Evolutionary conservation across 2,329 filamentous ascomycete genomes (phyloP).

Genomic region (Penicillium nordicum): DNA sequence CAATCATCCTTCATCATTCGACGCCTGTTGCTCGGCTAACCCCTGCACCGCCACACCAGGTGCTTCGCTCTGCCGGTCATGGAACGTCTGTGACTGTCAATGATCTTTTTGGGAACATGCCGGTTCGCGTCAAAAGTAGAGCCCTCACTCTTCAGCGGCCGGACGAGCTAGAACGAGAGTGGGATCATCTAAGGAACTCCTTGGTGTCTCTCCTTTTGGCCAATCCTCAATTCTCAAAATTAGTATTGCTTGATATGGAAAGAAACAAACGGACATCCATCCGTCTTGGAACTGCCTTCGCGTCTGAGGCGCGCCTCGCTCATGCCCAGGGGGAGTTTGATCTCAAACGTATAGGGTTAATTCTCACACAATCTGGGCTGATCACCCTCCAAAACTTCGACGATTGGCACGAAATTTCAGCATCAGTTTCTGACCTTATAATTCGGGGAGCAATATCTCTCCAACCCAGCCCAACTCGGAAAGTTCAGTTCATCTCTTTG

Average conservation of each 20-base stretch:
- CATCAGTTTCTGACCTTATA: conserved; percentile 58
- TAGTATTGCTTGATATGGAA: conserved; percentile 58
- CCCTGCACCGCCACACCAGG: conserved; percentile 59
- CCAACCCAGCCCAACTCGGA: conserved; percentile 66
- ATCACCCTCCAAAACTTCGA: conserved; percentile 51
- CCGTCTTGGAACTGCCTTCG: conserved; percentile 7
- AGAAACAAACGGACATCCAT: conserved; percentile 38
- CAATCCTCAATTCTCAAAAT: conserved; percentile 56
- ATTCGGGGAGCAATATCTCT: conserved; percentile 71
- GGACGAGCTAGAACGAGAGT: conserved; percentile 58
- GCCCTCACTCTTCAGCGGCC: conserved; percentile 52
- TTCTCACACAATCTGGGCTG: conserved; percentile 66
- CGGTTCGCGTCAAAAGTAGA: conserved; percentile 82
- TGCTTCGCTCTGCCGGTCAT: conserved; percentile 55
- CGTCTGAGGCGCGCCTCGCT: background rate
- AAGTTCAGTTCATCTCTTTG: conserved; percentile 76
- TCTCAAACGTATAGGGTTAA: conserved; percentile 41
- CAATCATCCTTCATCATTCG: conserved; percentile 68
- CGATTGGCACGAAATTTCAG: conserved; percentile 69
- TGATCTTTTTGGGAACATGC: conserved; percentile 85
- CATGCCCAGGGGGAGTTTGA: conserved; percentile 17
- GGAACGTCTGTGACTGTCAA: conserved; percentile 74
- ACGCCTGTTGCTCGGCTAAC: conserved; percentile 61
- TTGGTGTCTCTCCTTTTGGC: conserved; percentile 66
- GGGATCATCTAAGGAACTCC: conserved; percentile 59